phyloP scores from a whole-genome alignment of 169 alveolate genomes.

The Toxoplasma gondii region DNA sequence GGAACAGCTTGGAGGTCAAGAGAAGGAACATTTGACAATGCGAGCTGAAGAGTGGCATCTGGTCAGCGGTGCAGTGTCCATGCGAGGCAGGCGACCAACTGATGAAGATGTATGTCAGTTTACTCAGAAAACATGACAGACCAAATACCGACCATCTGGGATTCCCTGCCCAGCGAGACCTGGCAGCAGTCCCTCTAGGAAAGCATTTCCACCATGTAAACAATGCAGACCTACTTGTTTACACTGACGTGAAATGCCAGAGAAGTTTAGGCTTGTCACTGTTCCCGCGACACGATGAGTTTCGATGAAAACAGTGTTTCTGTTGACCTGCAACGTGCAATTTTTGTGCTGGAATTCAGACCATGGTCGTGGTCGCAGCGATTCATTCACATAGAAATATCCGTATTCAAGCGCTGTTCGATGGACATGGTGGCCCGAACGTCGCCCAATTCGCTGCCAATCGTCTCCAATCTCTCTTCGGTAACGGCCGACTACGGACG shows the following conservation, averaged over 20 bases:
- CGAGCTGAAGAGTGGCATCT: not conserved
- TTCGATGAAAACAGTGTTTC: not conserved
- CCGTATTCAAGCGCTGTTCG: conserved; percentile 28
- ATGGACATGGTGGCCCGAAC: conserved; percentile 45
- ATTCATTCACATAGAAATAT: not conserved
- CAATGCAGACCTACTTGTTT: too few species aligned
- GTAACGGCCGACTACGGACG: not conserved
- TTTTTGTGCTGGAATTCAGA: not conserved
- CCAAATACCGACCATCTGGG: too few species aligned
- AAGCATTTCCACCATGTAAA: too few species aligned
- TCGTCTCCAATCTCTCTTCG: not conserved
- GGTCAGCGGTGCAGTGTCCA: not conserved
- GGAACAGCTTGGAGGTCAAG: too few species aligned
- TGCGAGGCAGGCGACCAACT: not conserved
- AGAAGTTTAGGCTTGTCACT: too few species aligned
- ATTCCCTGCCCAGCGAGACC: too few species aligned
- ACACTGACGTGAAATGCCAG: too few species aligned
- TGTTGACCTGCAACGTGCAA: not conserved
- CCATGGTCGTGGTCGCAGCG: not conserved
- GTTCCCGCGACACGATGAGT: too few species aligned
- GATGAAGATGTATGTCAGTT: not conserved
- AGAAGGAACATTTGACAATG: too few species aligned
- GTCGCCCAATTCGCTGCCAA: not conserved
- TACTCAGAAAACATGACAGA: not conserved
- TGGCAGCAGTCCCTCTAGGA: too few species aligned